Evolutionary conservation across 441 rosid genomes (phyloP).

Genomic region (Gossypium laxum): DNA sequence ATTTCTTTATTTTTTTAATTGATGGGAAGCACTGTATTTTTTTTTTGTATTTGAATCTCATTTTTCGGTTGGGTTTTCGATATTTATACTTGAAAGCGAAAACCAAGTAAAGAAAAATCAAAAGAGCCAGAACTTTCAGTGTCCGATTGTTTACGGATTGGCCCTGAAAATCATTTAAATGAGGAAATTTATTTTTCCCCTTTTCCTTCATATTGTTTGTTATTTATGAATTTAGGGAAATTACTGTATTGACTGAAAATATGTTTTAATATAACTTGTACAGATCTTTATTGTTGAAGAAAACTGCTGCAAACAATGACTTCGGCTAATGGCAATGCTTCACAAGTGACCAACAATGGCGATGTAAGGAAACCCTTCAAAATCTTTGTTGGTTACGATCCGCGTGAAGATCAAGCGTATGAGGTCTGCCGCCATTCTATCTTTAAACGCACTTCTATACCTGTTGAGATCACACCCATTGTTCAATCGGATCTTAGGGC

Average conservation of each 20-base stretch:
- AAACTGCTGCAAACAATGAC: conserved; percentile 27
- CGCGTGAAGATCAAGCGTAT: conserved; percentile 71
- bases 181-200: too few relatives aligned
- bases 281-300: conserved; percentile 1
- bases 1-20: background rate
- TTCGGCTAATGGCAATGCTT: conserved; percentile 27
- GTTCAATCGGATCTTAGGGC: conserved; percentile 68
- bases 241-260: background rate
- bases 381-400: conserved; percentile 86
- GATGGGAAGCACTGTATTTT: background rate
- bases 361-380: conserved; percentile 38
- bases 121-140: background rate
- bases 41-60: background rate
- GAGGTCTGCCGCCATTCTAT: conserved; percentile 71
- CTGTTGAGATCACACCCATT: conserved; percentile 66
- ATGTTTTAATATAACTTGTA: background rate
- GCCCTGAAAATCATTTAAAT: background rate
- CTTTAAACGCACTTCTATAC: conserved; percentile 60
- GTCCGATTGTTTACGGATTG: background rate
- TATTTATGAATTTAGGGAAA: background rate
- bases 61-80: background rate
- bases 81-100: background rate
- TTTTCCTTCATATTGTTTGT: background rate
- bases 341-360: conserved; percentile 18
- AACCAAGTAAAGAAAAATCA: background rate